phyloP scores from a whole-genome alignment of 1,139 yeast species.

The Wickerhamomyces sp. region DNA sequence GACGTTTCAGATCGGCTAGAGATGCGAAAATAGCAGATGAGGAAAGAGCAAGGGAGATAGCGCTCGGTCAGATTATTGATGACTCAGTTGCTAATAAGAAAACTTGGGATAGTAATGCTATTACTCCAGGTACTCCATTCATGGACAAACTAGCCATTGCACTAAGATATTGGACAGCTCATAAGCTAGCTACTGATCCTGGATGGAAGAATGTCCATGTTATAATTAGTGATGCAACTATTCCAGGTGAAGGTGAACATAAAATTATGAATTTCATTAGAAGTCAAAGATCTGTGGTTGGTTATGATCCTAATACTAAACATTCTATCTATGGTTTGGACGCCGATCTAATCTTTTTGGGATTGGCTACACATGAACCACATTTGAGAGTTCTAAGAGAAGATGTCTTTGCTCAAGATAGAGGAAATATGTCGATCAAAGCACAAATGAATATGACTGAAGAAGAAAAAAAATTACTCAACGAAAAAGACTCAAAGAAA shows the following conservation, averaged over 20 bases:
- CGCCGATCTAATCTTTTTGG: slow-evolving; percentile 95
- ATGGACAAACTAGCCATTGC: slow-evolving; percentile 87
- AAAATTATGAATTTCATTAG: slow-evolving; percentile 94
- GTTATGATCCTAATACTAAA: slow-evolving; percentile 81
- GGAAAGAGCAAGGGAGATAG: slow-evolving; percentile 45
- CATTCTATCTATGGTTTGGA: slow-evolving; percentile 97
- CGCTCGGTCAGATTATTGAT: slow-evolving; percentile 62
- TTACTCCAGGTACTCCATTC: slow-evolving; percentile 98
- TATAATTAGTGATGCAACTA: slow-evolving; percentile 90
- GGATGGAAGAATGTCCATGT: slow-evolving; percentile 87
- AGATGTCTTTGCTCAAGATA: slow-evolving; percentile 83
- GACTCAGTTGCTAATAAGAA: slow-evolving; percentile 43
- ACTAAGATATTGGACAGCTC: slow-evolving; percentile 84
- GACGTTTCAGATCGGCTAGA: slow-evolving; percentile 92
- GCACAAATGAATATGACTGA: slow-evolving; percentile 57
- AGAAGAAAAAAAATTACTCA: slow-evolving; percentile 51
- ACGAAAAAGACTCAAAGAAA: slow-evolving; percentile 60
- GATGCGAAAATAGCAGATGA: slow-evolving; percentile 76
- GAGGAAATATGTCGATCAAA: slow-evolving; percentile 40
- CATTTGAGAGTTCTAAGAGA: slow-evolving; percentile 92
- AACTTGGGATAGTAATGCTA: slow-evolving; percentile 90
- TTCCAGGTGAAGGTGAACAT: slow-evolving; percentile 99
- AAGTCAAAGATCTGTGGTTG: slow-evolving; percentile 77
- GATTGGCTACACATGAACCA: slow-evolving; percentile 95
- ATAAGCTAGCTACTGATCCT: slow-evolving; percentile 80